phyloP scores from a whole-genome alignment of 192 early-diverging fungal genomes.

The Coemansia sp. region DNA sequence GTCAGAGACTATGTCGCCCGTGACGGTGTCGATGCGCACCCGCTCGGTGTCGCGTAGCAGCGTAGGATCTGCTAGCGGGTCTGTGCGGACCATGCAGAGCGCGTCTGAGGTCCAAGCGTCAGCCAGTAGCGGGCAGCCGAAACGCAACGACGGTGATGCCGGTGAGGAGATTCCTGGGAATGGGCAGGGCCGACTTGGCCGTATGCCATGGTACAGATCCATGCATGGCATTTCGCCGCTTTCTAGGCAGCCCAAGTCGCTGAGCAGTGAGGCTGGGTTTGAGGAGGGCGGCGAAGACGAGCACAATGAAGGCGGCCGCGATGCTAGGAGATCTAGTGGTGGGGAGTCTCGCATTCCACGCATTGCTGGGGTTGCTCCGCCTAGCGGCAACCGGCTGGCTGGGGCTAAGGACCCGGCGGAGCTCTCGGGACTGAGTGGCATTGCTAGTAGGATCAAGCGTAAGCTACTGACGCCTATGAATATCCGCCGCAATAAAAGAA shows the following conservation, averaged over 20 bases:
- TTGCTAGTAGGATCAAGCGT: constrained; percentile 15
- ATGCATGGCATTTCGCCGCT: constrained; percentile 48
- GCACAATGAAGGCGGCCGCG: background rate
- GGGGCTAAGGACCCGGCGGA: background rate
- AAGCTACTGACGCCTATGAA: constrained; percentile 24
- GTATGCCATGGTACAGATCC: constrained; percentile 44
- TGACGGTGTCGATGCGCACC: constrained; percentile 22
- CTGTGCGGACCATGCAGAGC: constrained; percentile 17
- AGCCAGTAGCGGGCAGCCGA: constrained; percentile 1
- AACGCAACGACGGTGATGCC: background rate
- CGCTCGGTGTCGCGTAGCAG: constrained; percentile 46
- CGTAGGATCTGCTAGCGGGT: constrained; percentile 22
- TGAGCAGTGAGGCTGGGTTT: constrained; percentile 43
- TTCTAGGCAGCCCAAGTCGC: constrained; percentile 41
- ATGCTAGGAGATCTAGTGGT: background rate
- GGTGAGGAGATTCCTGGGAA: background rate
- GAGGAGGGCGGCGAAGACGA: background rate
- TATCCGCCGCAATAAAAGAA: constrained; percentile 3
- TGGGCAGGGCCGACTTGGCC: constrained; percentile 21
- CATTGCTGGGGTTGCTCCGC: constrained; percentile 14
- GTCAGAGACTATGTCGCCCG: constrained; percentile 10
- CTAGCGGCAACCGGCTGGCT: background rate
- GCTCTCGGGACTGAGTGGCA: constrained; percentile 3
- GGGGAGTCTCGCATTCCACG: constrained; percentile 22
- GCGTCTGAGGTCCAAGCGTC: background rate